Evolutionary conservation across 257 asterid species (phyloP).

Genomic region (Hygrophila difformis): DNA sequence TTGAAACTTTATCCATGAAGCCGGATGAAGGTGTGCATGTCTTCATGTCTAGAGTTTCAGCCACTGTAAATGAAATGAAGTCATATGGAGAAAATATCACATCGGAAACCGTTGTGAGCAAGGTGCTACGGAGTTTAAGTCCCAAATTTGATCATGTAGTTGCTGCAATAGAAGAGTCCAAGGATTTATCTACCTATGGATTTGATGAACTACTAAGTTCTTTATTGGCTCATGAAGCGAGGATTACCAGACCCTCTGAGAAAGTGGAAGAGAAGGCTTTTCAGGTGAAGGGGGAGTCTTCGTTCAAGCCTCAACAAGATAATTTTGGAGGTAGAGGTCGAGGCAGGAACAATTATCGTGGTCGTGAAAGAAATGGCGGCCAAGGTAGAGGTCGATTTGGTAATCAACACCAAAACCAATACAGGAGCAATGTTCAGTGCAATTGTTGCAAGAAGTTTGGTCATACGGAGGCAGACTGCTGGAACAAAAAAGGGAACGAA

Average conservation of each 20-base stretch:
- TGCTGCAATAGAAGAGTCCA: constrained; percentile 3
- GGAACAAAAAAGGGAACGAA: too few species aligned
- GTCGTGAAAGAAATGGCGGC: neutral
- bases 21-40: too few species aligned
- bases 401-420: neutral
- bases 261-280: too few species aligned
- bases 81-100: too few species aligned
- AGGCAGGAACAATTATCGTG: neutral
- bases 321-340: neutral
- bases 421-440: too few species aligned
- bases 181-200: neutral
- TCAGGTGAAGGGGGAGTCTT: neutral
- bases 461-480: too few species aligned
- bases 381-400: neutral
- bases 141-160: constrained; percentile 14
- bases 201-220: constrained; percentile 15
- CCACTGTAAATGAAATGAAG: too few species aligned
- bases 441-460: too few species aligned
- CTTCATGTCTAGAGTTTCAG: too few species aligned
- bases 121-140: constrained; percentile 2
- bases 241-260: neutral
- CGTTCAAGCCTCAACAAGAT: neutral
- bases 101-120: too few species aligned
- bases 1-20: too few species aligned
- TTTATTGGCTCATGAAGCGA: constrained; percentile 13